Evolutionary conservation across 2,329 filamentous ascomycete genomes (phyloP).

Genomic region (Iodosphaeria phyllophila): DNA sequence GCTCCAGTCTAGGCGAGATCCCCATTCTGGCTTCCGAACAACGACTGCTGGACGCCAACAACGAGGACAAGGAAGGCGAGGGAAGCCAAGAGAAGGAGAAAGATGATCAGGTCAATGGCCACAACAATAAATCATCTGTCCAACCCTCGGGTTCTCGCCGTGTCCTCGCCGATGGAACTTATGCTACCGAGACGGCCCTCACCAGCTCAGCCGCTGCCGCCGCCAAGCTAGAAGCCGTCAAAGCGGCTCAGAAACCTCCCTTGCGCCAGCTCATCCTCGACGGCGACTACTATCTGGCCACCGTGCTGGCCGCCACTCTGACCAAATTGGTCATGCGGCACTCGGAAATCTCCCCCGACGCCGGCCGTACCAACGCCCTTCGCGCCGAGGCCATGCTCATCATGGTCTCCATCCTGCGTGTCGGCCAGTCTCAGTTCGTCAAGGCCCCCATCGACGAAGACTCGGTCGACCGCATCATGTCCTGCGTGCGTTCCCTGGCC

Average conservation of each 20-base stretch:
- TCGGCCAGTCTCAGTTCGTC: slow-evolving; percentile 96
- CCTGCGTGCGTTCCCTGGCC: slow-evolving; percentile 77
- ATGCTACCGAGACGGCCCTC: slow-evolving; percentile 88
- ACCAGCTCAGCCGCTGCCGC: slow-evolving; percentile 83
- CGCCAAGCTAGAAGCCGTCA: slow-evolving; percentile 87
- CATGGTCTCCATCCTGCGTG: slow-evolving; percentile 96
- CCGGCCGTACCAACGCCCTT: slow-evolving; percentile 77
- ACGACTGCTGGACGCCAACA: slow-evolving; percentile 70
- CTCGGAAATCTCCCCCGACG: slow-evolving; percentile 75
- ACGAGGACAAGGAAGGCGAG: slow-evolving; percentile 48
- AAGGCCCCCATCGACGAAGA: slow-evolving; percentile 96
- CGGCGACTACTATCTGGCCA: slow-evolving; percentile 89
- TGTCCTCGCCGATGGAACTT: slow-evolving; percentile 89
- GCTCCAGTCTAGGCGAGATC: slow-evolving; percentile 86
- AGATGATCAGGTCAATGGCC: slow-evolving; percentile 55
- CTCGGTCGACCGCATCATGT: slow-evolving; percentile 97
- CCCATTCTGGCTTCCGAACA: slow-evolving; percentile 93
- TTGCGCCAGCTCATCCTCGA: slow-evolving; percentile 89
- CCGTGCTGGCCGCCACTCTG: slow-evolving; percentile 86
- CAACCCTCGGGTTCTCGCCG: slow-evolving; percentile 77
- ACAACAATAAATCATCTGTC: slow-evolving; percentile 53
- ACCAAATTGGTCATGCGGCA: slow-evolving; percentile 98
- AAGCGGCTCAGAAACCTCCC: slow-evolving; percentile 90
- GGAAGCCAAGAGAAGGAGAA: no score
- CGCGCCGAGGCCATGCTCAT: slow-evolving; percentile 97